phyloP scores from a whole-genome alignment of 805 yeast species.

The Kodamaea kakaduensis region DNA sequence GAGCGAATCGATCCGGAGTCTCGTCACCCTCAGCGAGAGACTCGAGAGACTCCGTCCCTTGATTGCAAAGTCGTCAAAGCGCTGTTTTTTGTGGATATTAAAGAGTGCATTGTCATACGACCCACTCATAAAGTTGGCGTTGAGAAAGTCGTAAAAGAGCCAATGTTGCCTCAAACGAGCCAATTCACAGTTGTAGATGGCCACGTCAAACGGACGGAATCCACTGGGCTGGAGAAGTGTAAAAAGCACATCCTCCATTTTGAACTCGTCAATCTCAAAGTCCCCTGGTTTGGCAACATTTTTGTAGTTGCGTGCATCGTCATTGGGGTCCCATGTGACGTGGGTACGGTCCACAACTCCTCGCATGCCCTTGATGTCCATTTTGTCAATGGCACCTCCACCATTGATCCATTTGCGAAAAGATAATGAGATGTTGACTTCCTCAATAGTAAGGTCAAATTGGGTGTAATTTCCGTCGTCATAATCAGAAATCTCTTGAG shows the following conservation, averaged over 20 bases:
- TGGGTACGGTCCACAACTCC: constrained; percentile 92
- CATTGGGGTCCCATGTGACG: constrained; percentile 76
- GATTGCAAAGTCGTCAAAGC: constrained; percentile 43
- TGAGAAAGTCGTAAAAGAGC: constrained; percentile 83
- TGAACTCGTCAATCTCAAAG: constrained; percentile 82
- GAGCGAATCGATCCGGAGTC: constrained; percentile 80
- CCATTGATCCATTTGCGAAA: constrained; percentile 88
- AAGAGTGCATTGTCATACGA: constrained; percentile 90
- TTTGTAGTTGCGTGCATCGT: constrained; percentile 77
- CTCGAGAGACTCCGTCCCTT: constrained; percentile 6
- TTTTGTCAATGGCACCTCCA: constrained; percentile 71
- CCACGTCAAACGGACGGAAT: constrained; percentile 80
- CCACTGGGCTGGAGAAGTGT: constrained; percentile 77
- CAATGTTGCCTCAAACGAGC: constrained; percentile 84
- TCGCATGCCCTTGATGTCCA: constrained; percentile 78
- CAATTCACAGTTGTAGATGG: constrained; percentile 82
- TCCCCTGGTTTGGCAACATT: constrained; percentile 80
- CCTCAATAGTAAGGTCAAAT: constrained; percentile 86
- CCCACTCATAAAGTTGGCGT: constrained; percentile 83
- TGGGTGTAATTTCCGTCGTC: constrained; percentile 97
- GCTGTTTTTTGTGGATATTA: constrained; percentile 79
- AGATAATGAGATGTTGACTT: constrained; percentile 74
- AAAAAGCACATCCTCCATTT: constrained; percentile 79
- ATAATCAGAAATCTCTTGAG: constrained; percentile 1
- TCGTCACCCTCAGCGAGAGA: constrained; percentile 48